These are phyloP conservation scores for Furcasterigmium sp. DNA, from an alignment of 2,329 filamentous ascomycete species.

Conservation along the genomic window DNA sequence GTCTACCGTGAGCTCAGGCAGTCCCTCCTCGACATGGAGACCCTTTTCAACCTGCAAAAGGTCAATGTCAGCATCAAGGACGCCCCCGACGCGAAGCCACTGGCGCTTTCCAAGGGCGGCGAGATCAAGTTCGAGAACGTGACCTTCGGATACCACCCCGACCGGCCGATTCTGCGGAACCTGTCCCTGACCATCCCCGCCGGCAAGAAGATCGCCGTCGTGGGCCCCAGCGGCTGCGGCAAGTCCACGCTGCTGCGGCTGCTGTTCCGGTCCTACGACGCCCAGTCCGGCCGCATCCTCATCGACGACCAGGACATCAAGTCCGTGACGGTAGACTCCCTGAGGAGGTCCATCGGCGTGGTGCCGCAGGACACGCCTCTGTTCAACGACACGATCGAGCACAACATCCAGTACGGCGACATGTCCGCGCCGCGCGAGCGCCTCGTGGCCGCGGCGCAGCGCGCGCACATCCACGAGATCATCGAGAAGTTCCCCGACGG, in stretches of 20 bases:
- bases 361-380: conserved; percentile 95
- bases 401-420: conserved; percentile 92
- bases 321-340: conserved; percentile 72
- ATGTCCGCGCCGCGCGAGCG: conserved; percentile 69
- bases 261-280: conserved; percentile 92
- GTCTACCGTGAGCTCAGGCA: conserved; percentile 95
- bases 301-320: conserved; percentile 93
- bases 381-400: conserved; percentile 93
- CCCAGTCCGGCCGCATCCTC: conserved; percentile 75
- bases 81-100: conserved; percentile 63
- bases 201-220: conserved; percentile 92
- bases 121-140: conserved; percentile 95
- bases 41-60: conserved; percentile 93
- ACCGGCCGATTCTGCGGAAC: conserved; percentile 82
- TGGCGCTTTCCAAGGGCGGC: conserved; percentile 70
- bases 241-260: conserved; percentile 91
- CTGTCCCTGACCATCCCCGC: conserved; percentile 86
- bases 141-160: conserved; percentile 83
- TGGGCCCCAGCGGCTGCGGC: conserved; percentile 91
- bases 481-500: conserved; percentile 78
- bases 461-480: conserved; percentile 81
- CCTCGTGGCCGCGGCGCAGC: conserved; percentile 71
- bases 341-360: conserved; percentile 83
- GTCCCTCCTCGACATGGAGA: conserved; percentile 96
- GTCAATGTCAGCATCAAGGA: conserved; percentile 88